Evolutionary conservation across 352 stramenopile species (phyloP).

Genomic region (Globisporangium sylvaticum): DNA sequence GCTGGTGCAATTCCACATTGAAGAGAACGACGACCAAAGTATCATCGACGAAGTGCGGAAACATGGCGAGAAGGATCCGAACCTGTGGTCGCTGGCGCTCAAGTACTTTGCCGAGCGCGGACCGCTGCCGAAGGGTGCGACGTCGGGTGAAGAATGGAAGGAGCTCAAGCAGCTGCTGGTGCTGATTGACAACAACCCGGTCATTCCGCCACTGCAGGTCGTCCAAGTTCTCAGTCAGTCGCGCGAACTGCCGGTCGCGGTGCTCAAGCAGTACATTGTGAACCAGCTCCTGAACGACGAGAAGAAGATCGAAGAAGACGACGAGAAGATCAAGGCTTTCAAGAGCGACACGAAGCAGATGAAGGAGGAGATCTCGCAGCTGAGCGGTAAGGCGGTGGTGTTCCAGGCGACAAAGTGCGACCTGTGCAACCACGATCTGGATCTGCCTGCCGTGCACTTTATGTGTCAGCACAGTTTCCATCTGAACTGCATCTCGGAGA

Average conservation of each 20-base stretch:
- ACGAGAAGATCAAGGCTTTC: conserved; percentile 86
- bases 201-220: conserved; percentile 82
- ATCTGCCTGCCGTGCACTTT: conserved; percentile 90
- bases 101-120: conserved; percentile 88
- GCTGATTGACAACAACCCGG: conserved; percentile 75
- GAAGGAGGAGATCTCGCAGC: conserved; percentile 83
- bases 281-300: conserved; percentile 78
- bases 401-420: conserved; percentile 91
- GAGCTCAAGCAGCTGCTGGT: conserved; percentile 75
- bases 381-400: conserved; percentile 83
- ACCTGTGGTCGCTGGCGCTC: conserved; percentile 87
- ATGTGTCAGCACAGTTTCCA: conserved; percentile 91
- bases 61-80: conserved; percentile 86
- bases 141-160: conserved; percentile 66
- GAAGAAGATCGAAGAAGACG: conserved; percentile 80
- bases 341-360: conserved; percentile 88
- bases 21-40: conserved; percentile 87
- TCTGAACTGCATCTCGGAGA: conserved; percentile 88
- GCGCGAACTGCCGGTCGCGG: conserved; percentile 70
- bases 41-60: conserved; percentile 89
- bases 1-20: conserved; percentile 92
- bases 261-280: conserved; percentile 85
- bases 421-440: conserved; percentile 85
- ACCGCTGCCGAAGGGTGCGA: conserved; percentile 60
- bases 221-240: conserved; percentile 85